A percentile compares a stretch with the other conserved stretches of the same genome.
Evolutionary conservation across 148 eudicot species (phyloP).

Genomic region (Silene latifolia): DNA sequence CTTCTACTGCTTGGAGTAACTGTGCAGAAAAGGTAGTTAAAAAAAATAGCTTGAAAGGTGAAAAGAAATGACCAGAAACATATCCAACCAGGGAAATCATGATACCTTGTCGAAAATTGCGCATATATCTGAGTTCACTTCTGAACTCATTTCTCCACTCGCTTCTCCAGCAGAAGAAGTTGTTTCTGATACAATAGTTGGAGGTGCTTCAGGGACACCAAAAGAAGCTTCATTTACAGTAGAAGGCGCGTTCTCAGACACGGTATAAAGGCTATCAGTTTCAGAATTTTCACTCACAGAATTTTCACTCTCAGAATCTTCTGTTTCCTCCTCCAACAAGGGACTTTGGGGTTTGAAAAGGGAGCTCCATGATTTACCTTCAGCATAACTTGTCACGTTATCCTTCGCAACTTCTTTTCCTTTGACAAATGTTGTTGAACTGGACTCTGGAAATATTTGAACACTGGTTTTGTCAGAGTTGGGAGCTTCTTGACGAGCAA

Average conservation of each 20-base stretch:
- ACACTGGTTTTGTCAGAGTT: neutral
- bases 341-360: conserved; percentile 37
- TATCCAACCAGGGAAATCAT: neutral
- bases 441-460: conserved; percentile 10
- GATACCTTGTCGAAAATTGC: conserved; percentile 38
- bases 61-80: neutral
- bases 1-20: conserved; percentile 48
- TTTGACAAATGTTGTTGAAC: neutral
- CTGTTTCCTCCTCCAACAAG: conserved; percentile 16
- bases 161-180: conserved; percentile 2
- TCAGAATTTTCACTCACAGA: conserved; percentile 2
- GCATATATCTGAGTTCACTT: conserved; percentile 30
- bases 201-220: conserved; percentile 2
- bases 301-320: conserved; percentile 16
- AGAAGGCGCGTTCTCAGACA: conserved; percentile 7
- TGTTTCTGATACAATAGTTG: conserved; percentile 6
- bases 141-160: conserved; percentile 15
- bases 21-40: conserved; percentile 21
- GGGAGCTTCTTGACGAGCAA: conserved; percentile 12
- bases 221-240: conserved; percentile 6
- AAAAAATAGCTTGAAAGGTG: conserved; percentile 8
- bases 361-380: conserved; percentile 51
- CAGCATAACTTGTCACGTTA: conserved; percentile 8
- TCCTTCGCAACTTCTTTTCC: conserved; percentile 15
- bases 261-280: neutral